These are phyloP conservation scores for Oryza rufipogon DNA, from an alignment of 176 grass and related monocot species.

Conservation along the genomic window DNA sequence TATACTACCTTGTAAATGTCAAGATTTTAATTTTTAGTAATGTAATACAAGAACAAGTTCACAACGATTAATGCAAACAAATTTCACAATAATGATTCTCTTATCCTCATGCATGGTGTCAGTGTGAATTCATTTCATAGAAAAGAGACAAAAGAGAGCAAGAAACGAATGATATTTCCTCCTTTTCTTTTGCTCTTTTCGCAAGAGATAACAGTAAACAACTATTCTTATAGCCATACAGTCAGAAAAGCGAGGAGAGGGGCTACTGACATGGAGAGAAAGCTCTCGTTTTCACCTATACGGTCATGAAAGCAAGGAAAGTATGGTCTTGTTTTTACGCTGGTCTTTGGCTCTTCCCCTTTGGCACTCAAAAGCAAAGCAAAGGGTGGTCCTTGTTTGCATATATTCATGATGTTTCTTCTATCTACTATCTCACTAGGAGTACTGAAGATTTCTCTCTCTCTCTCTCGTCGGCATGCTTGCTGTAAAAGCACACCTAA, in stretches of 20 bases:
- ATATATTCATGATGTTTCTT: conserved; percentile 75
- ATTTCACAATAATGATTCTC: neutral
- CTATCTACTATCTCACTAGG: conserved; percentile 56
- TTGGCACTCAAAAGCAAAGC: conserved; percentile 65
- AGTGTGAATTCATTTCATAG: conserved; percentile 35
- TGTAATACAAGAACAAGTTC: neutral
- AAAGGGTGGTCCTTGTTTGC: conserved; percentile 84
- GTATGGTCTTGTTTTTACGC: conserved; percentile 82
- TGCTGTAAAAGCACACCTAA: conserved; percentile 59
- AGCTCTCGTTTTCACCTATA: conserved; percentile 75
- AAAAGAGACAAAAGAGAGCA: conserved; percentile 25
- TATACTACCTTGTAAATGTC: conserved; percentile 19
- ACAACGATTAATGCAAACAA: neutral
- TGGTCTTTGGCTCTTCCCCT: conserved; percentile 69
- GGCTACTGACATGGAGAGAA: conserved; percentile 55
- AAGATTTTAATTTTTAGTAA: conserved; percentile 17
- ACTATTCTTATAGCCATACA: conserved; percentile 27
- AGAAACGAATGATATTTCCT: conserved; percentile 35
- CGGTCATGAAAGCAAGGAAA: conserved; percentile 79
- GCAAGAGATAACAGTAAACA: conserved; percentile 53
- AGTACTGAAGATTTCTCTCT: conserved; percentile 44
- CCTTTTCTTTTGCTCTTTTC: conserved; percentile 45
- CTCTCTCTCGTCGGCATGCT: conserved; percentile 51
- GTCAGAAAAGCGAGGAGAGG: conserved; percentile 54
- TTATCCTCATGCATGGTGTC: conserved; percentile 21